Base-by-base conservation (phyloP, 2,329 filamentous ascomycete genomes). In the Fusarium sp. region DNA sequence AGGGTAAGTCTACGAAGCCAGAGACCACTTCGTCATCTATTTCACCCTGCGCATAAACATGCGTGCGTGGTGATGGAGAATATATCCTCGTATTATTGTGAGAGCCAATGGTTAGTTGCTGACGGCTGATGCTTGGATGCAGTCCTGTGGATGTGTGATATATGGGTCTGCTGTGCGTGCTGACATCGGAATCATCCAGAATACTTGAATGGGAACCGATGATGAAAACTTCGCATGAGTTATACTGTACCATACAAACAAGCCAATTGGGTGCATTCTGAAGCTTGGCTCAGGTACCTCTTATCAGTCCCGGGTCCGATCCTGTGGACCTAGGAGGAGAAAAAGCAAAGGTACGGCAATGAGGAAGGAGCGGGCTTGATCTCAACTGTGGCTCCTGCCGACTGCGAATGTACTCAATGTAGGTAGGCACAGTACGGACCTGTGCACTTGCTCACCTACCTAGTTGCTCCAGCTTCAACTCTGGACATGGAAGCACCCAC, bases 331-430 rank as follows among this genome's bases (percentile, higher is more conserved):
- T 22, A 31, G 31, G 44, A 53, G 29, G 44, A 12, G 10, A 24
- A 35, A 27, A 29, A 29, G 20, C 16, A 38, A 69, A 46, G 17
- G 56, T 46, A 62, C 46, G 46, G 46, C 46, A 51, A 51, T 51
- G 66, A 49, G 42, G 49, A 61, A 57, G 33, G 59, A 65, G 68
- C 57, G 64, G 67, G 53, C 53, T 62, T 62, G 60, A 63, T 62
- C 59, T 42, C 64, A 63, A 59, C 44, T 36, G 42, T 49, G 62
- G 31, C 27, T 31, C 46, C 40, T 42, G 38, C n/a, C 53, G 9
- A 55, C 42, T 46, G 24, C 14, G 20, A 36, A 57, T 17, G 29
- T 33, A 11, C n/a, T n/a, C n/a, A n/a, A n/a, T 11, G 31, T 33
- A 33, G 31, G 11, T 24, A 38, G 20, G 20, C 22, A 33, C 49